phyloP scores from a whole-genome alignment of 2,329 filamentous ascomycete species.

The Colletotrichum viniferum region DNA sequence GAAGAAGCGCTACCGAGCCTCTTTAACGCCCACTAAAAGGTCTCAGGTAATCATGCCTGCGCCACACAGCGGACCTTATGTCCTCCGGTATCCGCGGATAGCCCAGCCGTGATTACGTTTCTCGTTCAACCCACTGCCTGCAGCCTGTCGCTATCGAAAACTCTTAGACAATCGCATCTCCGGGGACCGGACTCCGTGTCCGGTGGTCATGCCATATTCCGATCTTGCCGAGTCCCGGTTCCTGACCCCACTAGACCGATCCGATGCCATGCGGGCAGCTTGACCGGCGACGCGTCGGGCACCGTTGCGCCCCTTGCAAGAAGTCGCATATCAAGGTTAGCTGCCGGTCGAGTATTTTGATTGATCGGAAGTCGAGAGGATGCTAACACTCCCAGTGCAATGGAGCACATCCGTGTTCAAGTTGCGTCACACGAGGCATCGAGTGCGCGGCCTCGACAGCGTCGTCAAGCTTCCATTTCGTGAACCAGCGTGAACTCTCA shows the following conservation, averaged over 20 bases:
- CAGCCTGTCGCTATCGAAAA: not conserved
- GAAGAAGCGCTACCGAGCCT: not conserved
- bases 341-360: no score
- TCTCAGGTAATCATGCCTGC: not conserved
- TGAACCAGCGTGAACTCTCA: not conserved
- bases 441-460: not conserved
- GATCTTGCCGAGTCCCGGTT: not conserved
- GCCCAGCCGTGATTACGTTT: not conserved
- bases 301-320: not conserved
- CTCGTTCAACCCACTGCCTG: not conserved
- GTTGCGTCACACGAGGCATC: not conserved
- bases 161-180: not conserved
- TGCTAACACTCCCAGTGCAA: not conserved
- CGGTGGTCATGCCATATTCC: not conserved
- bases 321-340: not conserved
- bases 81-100: not conserved
- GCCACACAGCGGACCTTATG: not conserved
- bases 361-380: not conserved
- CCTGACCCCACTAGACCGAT: not conserved
- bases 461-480: not conserved
- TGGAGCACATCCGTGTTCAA: not conserved
- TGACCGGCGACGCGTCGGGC: not conserved
- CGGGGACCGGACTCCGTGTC: not conserved
- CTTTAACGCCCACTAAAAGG: not conserved
- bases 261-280: conserved; percentile 15